A percentile compares a stretch with the other conserved stretches of the same genome.
These are phyloP conservation scores for Pisolithus marmoratus DNA, from an alignment of 768 basidiomycete genomes.

Conservation along the genomic window DNA sequence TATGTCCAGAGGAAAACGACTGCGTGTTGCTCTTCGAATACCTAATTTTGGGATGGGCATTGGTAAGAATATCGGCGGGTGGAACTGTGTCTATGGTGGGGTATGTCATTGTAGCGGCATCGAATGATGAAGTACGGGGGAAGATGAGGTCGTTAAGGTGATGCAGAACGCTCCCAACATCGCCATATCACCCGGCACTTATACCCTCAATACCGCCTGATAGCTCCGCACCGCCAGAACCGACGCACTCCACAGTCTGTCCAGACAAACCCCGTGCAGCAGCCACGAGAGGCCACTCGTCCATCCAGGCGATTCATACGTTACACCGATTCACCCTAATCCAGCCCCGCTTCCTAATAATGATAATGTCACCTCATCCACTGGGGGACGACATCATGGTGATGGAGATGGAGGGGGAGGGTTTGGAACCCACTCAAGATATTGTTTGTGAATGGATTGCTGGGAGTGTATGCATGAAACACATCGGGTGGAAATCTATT, in stretches of 20 bases:
- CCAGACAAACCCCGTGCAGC: conserved; percentile 44
- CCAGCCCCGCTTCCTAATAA: conserved; percentile 58
- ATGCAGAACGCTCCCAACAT: conserved; percentile 44
- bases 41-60: conserved; percentile 80
- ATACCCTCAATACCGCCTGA: conserved; percentile 17
- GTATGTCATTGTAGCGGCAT: conserved; percentile 27
- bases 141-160: conserved; percentile 61
- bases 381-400: neutral
- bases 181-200: conserved; percentile 35
- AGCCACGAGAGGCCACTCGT: conserved; percentile 77
- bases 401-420: conserved; percentile 28
- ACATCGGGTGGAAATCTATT: conserved; percentile 81
- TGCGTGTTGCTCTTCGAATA: conserved; percentile 61
- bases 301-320: conserved; percentile 49
- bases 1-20: conserved; percentile 62
- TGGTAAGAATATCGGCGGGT: conserved; percentile 48
- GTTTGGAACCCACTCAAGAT: conserved; percentile 79
- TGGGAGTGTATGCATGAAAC: conserved; percentile 71
- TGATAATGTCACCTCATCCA: conserved; percentile 22
- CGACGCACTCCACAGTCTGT: conserved; percentile 48
- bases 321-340: conserved; percentile 85
- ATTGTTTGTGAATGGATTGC: conserved; percentile 66
- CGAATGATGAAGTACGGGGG: conserved; percentile 54
- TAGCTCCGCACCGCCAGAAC: conserved; percentile 33
- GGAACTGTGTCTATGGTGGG: conserved; percentile 29